Evolutionary conservation across 495 filamentous ascomycete species (phyloP).

Genomic region (Aspergillus olivimuriae): DNA sequence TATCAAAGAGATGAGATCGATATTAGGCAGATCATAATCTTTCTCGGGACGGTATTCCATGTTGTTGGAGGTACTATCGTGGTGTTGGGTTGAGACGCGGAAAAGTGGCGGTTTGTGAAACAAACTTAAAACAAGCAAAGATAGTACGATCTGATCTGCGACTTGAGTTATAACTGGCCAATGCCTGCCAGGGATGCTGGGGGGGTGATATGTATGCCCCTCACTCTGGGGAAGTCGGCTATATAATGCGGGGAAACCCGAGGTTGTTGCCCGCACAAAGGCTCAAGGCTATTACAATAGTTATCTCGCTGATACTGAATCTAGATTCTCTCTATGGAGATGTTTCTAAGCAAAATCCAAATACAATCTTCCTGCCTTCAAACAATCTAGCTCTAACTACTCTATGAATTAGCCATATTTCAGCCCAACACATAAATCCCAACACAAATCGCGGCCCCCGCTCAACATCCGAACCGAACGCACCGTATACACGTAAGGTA

Average conservation of each 20-base stretch:
- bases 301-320: no score
- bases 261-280: no score
- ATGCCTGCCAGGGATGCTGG: not conserved
- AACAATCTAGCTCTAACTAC: not conserved
- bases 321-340: not conserved
- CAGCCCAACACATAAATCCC: no score
- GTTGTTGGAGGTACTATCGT: not conserved
- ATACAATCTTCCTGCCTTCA: no score
- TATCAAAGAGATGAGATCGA: conserved; percentile 10
- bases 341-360: no score
- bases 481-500: no score
- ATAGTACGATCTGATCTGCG: not conserved
- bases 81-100: not conserved
- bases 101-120: not conserved
- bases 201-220: not conserved
- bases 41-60: conserved; percentile 14
- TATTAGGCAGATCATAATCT: conserved; percentile 10
- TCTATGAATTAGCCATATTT: conserved; percentile 1
- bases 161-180: not conserved
- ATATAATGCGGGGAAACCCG: conserved; percentile 8
- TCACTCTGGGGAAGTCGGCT: conserved; percentile 5
- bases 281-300: no score
- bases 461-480: no score
- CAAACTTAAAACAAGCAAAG: not conserved
- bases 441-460: no score